Conservation (phyloP, 352 stramenopile species). For the Plasmopara muralis region DNA sequence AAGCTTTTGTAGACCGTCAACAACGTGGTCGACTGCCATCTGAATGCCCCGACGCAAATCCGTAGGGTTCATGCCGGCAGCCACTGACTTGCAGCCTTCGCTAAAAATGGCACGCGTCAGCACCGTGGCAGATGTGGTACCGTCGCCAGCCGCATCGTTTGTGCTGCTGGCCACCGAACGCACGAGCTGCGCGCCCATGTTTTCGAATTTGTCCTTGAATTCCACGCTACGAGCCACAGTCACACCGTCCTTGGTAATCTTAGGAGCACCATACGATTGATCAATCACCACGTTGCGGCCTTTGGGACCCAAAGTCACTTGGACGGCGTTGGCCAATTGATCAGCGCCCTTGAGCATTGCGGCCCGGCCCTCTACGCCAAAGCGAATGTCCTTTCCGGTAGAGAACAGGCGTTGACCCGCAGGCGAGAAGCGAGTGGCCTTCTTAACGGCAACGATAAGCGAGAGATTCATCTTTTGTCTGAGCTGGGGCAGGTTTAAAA, state of each 20-base stretch:
- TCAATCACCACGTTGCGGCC: constrained; percentile 99
- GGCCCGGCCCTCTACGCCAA: constrained; percentile 95
- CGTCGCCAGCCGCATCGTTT: constrained; percentile 99
- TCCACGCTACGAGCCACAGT: constrained; percentile 71
- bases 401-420: constrained; percentile 67
- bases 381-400: constrained; percentile 98
- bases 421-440: constrained; percentile 35
- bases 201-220: constrained; percentile 80
- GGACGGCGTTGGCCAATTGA: constrained; percentile 97
- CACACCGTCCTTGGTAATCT: constrained; percentile 79
- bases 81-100: constrained; percentile 98
- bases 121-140: constrained; percentile 99
- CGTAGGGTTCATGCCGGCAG: constrained; percentile 99
- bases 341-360: constrained; percentile 98
- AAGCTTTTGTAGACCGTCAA: constrained; percentile 93
- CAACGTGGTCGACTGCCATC: constrained; percentile 95
- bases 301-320: constrained; percentile 99
- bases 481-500: constrained; percentile 25
- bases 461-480: constrained; percentile 57
- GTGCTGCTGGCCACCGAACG: constrained; percentile 94
- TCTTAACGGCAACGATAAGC: constrained; percentile 59
- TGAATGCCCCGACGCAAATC: constrained; percentile 98
- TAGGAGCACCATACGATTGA: constrained; percentile 86
- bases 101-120: constrained; percentile 98
- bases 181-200: constrained; percentile 67